Evolutionary conservation across 371 early-diverging fungal species (phyloP).

Genomic region (Rhizomucor pusillus): DNA sequence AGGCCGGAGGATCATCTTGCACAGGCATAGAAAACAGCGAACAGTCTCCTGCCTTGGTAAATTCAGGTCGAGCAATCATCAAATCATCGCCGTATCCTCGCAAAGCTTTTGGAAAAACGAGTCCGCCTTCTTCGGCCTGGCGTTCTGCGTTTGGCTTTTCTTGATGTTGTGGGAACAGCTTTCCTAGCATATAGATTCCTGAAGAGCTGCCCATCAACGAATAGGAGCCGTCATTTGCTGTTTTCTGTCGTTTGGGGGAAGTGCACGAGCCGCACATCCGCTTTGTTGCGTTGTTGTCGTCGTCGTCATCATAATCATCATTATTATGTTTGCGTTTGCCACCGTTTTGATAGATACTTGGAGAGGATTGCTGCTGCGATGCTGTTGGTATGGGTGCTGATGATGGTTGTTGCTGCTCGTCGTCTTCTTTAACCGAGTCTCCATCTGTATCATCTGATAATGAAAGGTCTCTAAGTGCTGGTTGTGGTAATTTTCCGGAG

Average conservation of each 20-base stretch:
- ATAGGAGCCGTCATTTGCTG: slow-evolving; percentile 2
- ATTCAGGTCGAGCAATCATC: slow-evolving; percentile 15
- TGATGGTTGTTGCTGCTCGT: background rate
- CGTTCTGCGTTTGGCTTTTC: background rate
- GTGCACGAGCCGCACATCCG: background rate
- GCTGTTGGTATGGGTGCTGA: background rate
- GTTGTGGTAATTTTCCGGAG: slow-evolving; percentile 23
- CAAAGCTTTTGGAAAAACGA: slow-evolving; percentile 5
- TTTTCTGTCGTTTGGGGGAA: background rate
- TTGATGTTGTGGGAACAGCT: slow-evolving; percentile 18
- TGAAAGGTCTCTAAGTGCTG: background rate
- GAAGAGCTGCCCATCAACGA: slow-evolving; percentile 40
- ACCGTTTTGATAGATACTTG: background rate
- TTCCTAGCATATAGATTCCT: slow-evolving; percentile 32
- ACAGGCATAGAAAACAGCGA: background rate
- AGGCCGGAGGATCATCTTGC: slow-evolving; percentile 6
- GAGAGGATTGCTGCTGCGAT: background rate
- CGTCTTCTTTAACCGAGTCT: background rate
- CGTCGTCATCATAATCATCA: no score
- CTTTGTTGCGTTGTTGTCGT: no score
- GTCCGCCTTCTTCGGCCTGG: background rate
- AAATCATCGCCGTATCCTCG: slow-evolving; percentile 26
- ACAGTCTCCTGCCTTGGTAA: background rate
- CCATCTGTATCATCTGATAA: background rate
- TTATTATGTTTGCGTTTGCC: background rate